Conservation (phyloP, 495 filamentous ascomycete genomes). For the Platismatia glauca region DNA sequence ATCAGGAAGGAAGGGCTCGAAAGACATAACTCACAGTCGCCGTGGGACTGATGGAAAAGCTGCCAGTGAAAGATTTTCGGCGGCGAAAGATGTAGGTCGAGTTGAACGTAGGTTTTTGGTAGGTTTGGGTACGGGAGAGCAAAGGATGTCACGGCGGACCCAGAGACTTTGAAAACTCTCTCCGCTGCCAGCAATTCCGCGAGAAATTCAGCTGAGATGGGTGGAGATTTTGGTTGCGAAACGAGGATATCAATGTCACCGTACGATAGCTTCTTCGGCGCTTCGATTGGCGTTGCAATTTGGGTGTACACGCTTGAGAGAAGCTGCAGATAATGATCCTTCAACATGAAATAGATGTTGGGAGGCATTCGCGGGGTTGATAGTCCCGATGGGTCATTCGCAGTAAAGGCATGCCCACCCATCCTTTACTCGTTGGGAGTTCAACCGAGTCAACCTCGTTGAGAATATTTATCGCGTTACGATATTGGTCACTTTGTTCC, state of each 20-base stretch:
- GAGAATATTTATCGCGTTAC: too few species aligned
- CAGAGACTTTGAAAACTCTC: neutral
- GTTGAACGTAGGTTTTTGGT: conserved; percentile 42
- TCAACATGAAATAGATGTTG: conserved; percentile 37
- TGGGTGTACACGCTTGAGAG: conserved; percentile 39
- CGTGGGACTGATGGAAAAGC: conserved; percentile 52
- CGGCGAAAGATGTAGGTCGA: conserved; percentile 52
- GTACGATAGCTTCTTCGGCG: conserved; percentile 44
- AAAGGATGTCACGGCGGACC: conserved; percentile 28
- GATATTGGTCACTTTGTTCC: too few species aligned
- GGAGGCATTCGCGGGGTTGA: conserved; percentile 50
- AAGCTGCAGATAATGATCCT: conserved; percentile 30
- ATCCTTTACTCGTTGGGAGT: too few species aligned
- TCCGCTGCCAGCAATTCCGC: conserved; percentile 16
- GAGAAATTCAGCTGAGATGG: conserved; percentile 7
- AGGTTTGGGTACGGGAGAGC: conserved; percentile 43
- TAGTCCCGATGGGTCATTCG: conserved; percentile 31
- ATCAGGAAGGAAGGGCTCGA: too few species aligned
- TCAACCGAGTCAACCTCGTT: too few species aligned
- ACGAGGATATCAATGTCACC: conserved; percentile 57
- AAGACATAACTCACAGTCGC: conserved; percentile 48
- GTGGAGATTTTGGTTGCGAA: conserved; percentile 26
- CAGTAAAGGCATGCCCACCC: conserved; percentile 50
- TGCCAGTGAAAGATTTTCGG: conserved; percentile 45
- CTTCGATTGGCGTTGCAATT: conserved; percentile 44